Evolutionary conservation across 805 yeast genomes (phyloP), one percentile per base, ranked within the genome.

Genomic region (Saturnispora hagleri): DNA sequence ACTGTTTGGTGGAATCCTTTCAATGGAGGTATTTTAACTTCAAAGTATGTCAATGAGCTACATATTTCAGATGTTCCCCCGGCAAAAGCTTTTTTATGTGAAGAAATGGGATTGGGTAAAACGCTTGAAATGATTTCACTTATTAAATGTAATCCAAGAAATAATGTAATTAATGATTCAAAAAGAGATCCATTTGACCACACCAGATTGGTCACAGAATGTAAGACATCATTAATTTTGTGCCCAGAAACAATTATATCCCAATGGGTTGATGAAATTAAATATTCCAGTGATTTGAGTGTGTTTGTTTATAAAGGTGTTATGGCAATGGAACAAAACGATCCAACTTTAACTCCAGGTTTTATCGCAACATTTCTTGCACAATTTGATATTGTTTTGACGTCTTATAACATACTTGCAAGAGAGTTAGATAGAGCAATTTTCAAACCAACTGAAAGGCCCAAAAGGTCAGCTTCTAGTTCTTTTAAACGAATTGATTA

Each of bases 91-190:
- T 69, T 93, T 7, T 65, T 93, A 34, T 85, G 93, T 1, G 99
- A 91, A 61, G 99, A 93, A 66, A 93, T 93, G 99, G 99, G 99
- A 0, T 73, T 93, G 7, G 99, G 99, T 0, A 93, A 93, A 62
- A 91, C 99, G 0, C 81, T 93, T 4, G 99, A 93, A 63, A 72
- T 89, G 13, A 72, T 87, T 2, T 73, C 95, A 0, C 68, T 91
- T 40, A 68, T 85, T 0, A 62, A 81, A 2, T 61, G 82, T 47
- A 84, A 93, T 63, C 81, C 71, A 33, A 68, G 97, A 15, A 73
- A 75, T 20, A 13, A 43, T 0, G 17, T 48, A 1, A 51, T 41
- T 15, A 56, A 61, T 4, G 52, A 43, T 43, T 66, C 18, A 62
- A 68, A 58, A 53, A 63, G 52, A 51, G 79, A 66, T 68, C 55